Base-by-base conservation (phyloP, 352 stramenopile species). In the Phytophthora sp. region DNA sequence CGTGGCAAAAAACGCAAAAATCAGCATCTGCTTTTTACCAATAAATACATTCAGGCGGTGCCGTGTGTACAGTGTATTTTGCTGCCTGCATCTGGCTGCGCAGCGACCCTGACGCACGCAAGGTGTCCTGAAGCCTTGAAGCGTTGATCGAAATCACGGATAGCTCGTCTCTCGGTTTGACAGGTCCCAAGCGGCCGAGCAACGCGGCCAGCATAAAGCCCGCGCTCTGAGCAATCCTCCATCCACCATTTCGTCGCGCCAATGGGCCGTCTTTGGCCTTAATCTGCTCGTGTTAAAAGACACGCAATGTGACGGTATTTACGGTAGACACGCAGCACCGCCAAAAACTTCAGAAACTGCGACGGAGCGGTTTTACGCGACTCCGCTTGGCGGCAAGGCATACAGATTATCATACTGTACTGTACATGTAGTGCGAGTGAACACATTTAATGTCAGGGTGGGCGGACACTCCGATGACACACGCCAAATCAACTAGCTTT, bases 261-360 rank as follows among this genome's bases (percentile, higher is more conserved):
- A 33, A 47, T 47, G 18, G 20, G 41, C 41, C 41, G 13, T 30
- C 18, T 12, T 15, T 11, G 21, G 9, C 46, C 16, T 58, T 47
- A 58, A 58, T 59, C 7, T 20, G 18, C 4, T 6, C 12, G 0
- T n/a, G 18, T 60, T 51, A 60, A 60, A 36, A 59, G 38, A 59
- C 24, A 60, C 53, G 53, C 53, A 51, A 31, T 3, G 4, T 47
- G 41, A 9, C 41, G 20, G 7, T 4, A n/a, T n/a, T n/a, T n/a
- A n/a, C 20, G n/a, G 27, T 66, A 66, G 58, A 66, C 58, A 66
- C 58, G 49, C 44, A 44, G 54, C 59, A 67, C 59, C 59, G 41
- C 38, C 59, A 62, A 66, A 63, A 68, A 50, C 59, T 68, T 68
- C 59, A 68, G 50, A 26, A 47, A 41, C 52, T 61, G 59, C 59